Conservation (phyloP, 306 rosid genomes). For the Morella rubra region DNA sequence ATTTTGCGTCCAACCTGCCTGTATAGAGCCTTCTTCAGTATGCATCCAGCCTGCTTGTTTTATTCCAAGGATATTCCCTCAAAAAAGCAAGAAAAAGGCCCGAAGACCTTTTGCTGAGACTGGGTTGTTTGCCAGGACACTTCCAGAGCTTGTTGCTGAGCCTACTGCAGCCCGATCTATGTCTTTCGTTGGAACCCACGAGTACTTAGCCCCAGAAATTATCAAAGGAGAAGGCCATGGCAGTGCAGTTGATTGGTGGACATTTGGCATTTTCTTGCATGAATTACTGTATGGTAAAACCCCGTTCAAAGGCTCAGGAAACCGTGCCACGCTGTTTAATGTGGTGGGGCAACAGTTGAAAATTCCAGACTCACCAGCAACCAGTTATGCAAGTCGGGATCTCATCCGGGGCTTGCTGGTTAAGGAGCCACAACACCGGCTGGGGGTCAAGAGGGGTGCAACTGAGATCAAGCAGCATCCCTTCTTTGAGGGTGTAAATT, state of each 20-base stretch:
- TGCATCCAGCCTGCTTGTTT: conserved; percentile 98
- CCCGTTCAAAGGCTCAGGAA: conserved; percentile 95
- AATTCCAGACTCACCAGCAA: conserved; percentile 77
- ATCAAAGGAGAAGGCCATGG: conserved; percentile 99
- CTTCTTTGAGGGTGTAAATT: conserved; percentile 89
- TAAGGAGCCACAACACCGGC: conserved; percentile 89
- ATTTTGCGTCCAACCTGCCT: conserved; percentile 94
- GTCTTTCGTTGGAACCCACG: conserved; percentile 99
- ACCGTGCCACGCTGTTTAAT: conserved; percentile 89
- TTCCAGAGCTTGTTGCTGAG: conserved; percentile 99
- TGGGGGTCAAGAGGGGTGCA: conserved; percentile 91
- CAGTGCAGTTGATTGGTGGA: conserved; percentile 99
- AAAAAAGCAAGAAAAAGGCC: conserved; percentile 72
- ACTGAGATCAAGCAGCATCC: conserved; percentile 93
- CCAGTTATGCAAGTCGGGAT: conserved; percentile 79
- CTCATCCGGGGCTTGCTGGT: conserved; percentile 78
- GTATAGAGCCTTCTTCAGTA: conserved; percentile 86
- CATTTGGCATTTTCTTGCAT: conserved; percentile 94
- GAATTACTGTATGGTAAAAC: conserved; percentile 94
- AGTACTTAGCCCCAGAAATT: conserved; percentile 96
- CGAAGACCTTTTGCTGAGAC: conserved; percentile 63
- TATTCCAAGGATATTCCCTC: conserved; percentile 77
- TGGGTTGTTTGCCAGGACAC: conserved; percentile 57
- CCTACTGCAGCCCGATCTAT: conserved; percentile 93
- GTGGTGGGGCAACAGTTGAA: conserved; percentile 91